Conservation (phyloP, 805 yeast genomes). For the Starmerella bombi region DNA sequence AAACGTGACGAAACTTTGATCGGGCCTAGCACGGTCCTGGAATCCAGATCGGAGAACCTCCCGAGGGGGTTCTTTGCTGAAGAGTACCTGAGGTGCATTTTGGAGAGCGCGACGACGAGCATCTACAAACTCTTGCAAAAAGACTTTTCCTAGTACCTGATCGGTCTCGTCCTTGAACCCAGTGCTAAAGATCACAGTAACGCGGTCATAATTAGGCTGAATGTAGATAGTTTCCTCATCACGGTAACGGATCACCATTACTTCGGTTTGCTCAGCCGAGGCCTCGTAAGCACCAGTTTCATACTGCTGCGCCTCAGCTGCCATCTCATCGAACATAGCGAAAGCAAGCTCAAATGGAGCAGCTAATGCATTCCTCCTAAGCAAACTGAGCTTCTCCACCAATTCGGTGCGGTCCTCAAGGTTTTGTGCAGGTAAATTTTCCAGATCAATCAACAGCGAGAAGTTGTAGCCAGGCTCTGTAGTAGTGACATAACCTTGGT, state of each 20-base stretch:
- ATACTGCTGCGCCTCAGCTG: conserved; percentile 29
- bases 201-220: conserved; percentile 88
- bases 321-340: conserved; percentile 55
- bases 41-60: conserved; percentile 46
- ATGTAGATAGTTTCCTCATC: conserved; percentile 86
- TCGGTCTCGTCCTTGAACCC: conserved; percentile 94
- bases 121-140: conserved; percentile 66
- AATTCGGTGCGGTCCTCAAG: conserved; percentile 39
- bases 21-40: conserved; percentile 28
- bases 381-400: conserved; percentile 51
- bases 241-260: conserved; percentile 67
- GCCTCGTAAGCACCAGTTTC: conserved; percentile 28
- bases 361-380: conserved; percentile 79
- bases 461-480: conserved; percentile 73
- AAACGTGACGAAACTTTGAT: conserved; percentile 39
- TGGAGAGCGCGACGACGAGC: conserved; percentile 92
- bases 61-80: conserved; percentile 82
- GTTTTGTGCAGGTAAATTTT: conserved; percentile 28
- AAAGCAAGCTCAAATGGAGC: conserved; percentile 89
- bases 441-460: conserved; percentile 56
- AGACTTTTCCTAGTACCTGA: conserved; percentile 35
- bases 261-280: conserved; percentile 38
- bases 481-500: conserved; percentile 36
- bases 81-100: conserved; percentile 95
- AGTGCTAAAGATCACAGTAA: conserved; percentile 90